Base-by-base conservation (phyloP, 345 rosid genomes). In the Sonneratia caseolaris region DNA sequence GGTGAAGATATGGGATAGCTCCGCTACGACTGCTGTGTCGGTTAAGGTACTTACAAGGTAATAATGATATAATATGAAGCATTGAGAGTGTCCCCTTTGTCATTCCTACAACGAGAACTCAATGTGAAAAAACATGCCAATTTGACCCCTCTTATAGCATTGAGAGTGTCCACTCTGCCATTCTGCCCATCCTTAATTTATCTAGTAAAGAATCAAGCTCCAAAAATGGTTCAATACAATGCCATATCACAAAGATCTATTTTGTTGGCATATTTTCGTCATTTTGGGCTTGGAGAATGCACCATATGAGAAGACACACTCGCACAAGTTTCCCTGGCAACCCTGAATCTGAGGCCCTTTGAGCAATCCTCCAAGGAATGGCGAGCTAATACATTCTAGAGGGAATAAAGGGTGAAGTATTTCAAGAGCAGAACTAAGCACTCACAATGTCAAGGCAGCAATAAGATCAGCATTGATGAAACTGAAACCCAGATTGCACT, bases 11-110 rank as follows among this genome's bases (percentile, higher is more conserved):
- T 89, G 99, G 71, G 74, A 84, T 69, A 96, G 85, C 91, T 96
- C 99, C 0, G 98, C 99, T 35, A 98, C 98, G 38, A 96, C 99
- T 10, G 91, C 94, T 21, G 98, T 90, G 76, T 77, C 87, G 59
- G 82, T 88, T 81, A 88, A 75, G 4, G 96, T 97, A 80, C 86
- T 89, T 75, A 92, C 97, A 12, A 71, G 69, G 79, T 96, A 98
- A 82, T 89, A 96, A 82, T 96, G 91, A 47, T 27, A 27, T 27
- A 27, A 27, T 27, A 27, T 27, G 99, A 90, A 21, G 93, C 97
- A 69, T 49, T 89, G 59, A 92, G 74, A 14, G 77, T 70, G 74
- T 92, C 95, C 19, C 95, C 94, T 43, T 96, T 96, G 68, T 88
- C 97, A 74, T 91, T 92, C 87, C 99, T 96, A 79, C 11, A 69